A percentile compares a stretch with the other conserved stretches of the same genome.
These are phyloP conservation scores for Plasmodium knowlesi DNA, from an alignment of 169 alveolate species.

Conservation along the genomic window DNA sequence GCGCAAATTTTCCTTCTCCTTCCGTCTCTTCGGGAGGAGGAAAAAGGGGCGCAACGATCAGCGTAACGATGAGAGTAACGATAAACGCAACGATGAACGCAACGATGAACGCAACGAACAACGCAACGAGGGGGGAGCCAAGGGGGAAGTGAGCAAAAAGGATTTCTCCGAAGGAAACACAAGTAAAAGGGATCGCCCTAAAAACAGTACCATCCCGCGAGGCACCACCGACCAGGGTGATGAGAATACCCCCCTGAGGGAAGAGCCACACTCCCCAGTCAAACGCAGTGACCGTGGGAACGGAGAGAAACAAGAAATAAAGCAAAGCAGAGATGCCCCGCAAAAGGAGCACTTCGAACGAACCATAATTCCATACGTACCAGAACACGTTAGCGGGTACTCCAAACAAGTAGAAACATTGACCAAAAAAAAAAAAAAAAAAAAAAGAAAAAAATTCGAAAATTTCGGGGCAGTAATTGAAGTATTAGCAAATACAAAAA, in stretches of 20 bases:
- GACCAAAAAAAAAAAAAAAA: slow-evolving; percentile 11
- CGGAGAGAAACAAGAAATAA: background rate
- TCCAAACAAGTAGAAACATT: background rate
- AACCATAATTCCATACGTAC: background rate
- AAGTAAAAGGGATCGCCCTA: background rate
- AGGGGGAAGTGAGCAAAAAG: background rate
- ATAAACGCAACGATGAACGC: too few species aligned
- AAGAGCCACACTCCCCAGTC: background rate
- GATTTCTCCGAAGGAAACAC: background rate
- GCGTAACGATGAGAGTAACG: too few species aligned
- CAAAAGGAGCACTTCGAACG: background rate
- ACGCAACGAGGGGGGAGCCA: background rate
- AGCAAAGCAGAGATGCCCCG: background rate
- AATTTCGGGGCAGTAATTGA: slow-evolving; percentile 74
- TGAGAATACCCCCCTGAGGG: background rate
- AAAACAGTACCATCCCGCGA: background rate
- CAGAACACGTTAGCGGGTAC: slow-evolving; percentile 5
- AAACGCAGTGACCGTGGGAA: background rate
- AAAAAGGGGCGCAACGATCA: slow-evolving; percentile 11
- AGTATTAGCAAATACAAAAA: slow-evolving; percentile 71
- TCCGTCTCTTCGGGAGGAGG: slow-evolving; percentile 35
- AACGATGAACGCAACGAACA: too few species aligned
- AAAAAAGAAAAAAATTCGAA: slow-evolving; percentile 67
- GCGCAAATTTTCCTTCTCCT: slow-evolving; percentile 70
- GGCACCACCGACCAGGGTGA: background rate